Evolutionary conservation across 2,329 filamentous ascomycete genomes (phyloP), one percentile per base, ranked within the genome.

Genomic region (Cladosporium cucumerinum): DNA sequence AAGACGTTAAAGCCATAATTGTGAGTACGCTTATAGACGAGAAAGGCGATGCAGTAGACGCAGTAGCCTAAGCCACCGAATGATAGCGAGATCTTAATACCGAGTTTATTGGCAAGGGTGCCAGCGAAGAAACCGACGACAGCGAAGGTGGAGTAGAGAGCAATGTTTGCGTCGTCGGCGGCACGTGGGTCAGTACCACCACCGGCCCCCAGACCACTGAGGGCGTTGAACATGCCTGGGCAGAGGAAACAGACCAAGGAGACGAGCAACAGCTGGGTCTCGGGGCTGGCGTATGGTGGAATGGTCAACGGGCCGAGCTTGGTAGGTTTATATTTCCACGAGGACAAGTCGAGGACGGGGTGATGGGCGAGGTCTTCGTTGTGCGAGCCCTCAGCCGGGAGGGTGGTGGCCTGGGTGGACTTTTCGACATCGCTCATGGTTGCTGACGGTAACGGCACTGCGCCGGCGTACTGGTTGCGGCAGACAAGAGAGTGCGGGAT

Each of bases 91-190:
- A 84, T 73, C 71, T 85, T 86, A 66, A 93, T 85, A 64, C 91
- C 91, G 62, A 93, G 81, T 67, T 85, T 85, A 80, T 94, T 94
- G 78, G 89, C 88, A 72, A 93, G 85, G 61, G 89, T 93, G 63
- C 86, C 86, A 54, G 85, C 85, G 67, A 87, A 86, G 80, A 87
- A 87, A 18, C 85, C 85, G 11, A 87, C 80, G 2, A 87, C 83
- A 64, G 85, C 86, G 73, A 92, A 92, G 43, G 88, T 89, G 67
- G 86, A 87, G 79, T 92, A 91, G 59, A 92, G 78, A n/a, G 89
- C 89, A 5, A 86, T 87, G 74, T 86, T 89, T 71, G 88, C 86
- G 70, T 64, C 18, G 46, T 57, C 26, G 43, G 25, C 21, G 11
- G 34, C 34, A 21, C 34, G 28, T 16, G 54, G 28, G 14, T 57